phyloP scores from a whole-genome alignment of 148 eudicot genomes.

The Camellia lanceoleosa region DNA sequence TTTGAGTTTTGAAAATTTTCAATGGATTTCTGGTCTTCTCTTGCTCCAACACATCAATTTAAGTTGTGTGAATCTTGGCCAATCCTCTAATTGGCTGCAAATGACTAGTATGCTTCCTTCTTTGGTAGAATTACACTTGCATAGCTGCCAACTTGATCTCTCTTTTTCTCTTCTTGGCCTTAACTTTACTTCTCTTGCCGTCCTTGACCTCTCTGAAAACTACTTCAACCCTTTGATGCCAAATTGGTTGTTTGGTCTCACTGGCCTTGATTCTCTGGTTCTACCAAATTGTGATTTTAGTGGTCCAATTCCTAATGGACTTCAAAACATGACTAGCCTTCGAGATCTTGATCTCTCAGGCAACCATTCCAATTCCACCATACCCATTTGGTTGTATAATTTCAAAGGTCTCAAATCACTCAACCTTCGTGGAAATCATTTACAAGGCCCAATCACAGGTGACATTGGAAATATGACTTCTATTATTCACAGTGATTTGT shows the following conservation, averaged over 20 bases:
- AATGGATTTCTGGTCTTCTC: neutral
- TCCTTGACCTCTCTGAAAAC: neutral
- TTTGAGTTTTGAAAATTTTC: neutral
- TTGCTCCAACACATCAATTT: neutral
- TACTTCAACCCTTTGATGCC: neutral
- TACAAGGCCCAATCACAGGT: neutral
- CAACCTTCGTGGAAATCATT: neutral
- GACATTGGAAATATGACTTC: neutral
- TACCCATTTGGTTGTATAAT: conserved; percentile 18
- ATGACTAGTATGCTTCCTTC: neutral
- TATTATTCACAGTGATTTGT: neutral
- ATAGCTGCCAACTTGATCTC: neutral
- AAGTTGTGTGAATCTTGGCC: neutral
- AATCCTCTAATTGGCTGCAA: neutral
- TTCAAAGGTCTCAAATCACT: neutral
- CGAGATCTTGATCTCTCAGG: neutral
- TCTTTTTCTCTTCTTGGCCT: neutral
- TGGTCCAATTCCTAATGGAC: neutral
- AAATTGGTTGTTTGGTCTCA: neutral
- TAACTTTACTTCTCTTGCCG: neutral
- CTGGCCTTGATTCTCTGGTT: neutral
- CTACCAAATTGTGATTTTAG: neutral
- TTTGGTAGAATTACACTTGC: neutral
- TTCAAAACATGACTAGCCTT: neutral
- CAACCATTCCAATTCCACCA: conserved; percentile 13